Conservation (phyloP, 345 rosid species). For the Moricandia arvensis region DNA sequence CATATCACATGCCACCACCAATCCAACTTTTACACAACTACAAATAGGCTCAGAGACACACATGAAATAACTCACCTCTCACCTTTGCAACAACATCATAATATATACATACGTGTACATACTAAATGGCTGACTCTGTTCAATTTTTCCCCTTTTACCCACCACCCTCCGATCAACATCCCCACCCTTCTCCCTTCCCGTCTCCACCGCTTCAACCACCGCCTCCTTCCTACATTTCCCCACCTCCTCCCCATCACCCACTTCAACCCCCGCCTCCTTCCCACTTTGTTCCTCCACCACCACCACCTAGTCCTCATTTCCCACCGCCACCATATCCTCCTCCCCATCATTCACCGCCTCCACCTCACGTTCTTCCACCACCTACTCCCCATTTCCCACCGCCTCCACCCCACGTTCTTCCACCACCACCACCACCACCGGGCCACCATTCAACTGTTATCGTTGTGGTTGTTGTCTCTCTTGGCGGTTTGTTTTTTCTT, state of each 20-base stretch:
- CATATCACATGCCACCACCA: constrained; percentile 19
- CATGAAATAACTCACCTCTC: constrained; percentile 12
- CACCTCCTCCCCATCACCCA: constrained; percentile 32
- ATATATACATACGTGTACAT: not conserved
- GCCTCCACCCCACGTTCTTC: constrained; percentile 47
- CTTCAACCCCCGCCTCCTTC: constrained; percentile 31
- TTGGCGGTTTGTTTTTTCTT: constrained; percentile 59
- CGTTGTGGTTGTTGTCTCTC: constrained; percentile 56
- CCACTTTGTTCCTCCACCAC: constrained; percentile 30
- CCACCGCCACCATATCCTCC: constrained; percentile 44
- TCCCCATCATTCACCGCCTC: constrained; percentile 43
- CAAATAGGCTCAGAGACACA: constrained; percentile 23
- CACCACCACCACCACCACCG: constrained; percentile 51
- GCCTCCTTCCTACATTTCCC: constrained; percentile 21
- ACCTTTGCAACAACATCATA: constrained; percentile 11
- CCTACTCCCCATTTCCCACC: constrained; percentile 41
- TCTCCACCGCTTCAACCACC: constrained; percentile 21
- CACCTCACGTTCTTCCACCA: constrained; percentile 52
- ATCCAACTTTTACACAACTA: constrained; percentile 18
- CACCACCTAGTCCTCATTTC: constrained; percentile 37
- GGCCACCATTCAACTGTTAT: constrained; percentile 53
- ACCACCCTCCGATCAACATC: constrained; percentile 30
- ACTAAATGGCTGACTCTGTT: constrained; percentile 22
- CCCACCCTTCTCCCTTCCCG: constrained; percentile 23
- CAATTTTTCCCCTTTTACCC: constrained; percentile 25